Evolutionary conservation across 2,329 filamentous ascomycete species (phyloP), one percentile per base, ranked within the genome.

Genomic region (Alternaria gaisen): DNA sequence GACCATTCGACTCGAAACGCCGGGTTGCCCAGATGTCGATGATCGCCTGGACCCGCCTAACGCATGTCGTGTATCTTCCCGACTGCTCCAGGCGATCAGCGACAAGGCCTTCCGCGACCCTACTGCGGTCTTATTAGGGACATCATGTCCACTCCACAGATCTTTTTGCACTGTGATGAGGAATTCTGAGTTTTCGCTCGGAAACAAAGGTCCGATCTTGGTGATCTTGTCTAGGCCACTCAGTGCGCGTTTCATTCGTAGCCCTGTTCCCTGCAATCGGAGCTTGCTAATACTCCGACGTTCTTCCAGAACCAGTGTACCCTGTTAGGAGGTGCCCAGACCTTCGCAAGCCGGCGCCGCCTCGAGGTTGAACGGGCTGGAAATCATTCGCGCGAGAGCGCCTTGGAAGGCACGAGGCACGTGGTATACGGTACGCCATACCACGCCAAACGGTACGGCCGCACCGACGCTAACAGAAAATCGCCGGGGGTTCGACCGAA

Each of bases 211-310:
- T 20, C 32, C 46, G 46, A 22, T 20, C 46, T 36, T 38, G 30
- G 32, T 36, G 38, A 36, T 50, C 30, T 50, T 36, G 32, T 50
- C 46, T 50, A 38, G 46, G 16, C 30, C 30, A 50, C 20, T 40
- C 30, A 36, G 46, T 32, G 30, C 28, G 28, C 48, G 57, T 60
- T 60, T 60, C 53, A 60, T 18, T 14, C 24, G 20, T 24, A 51
- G 30, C 57, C 53, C 48, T 60, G 30, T 60, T 60, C 57, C 57
- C 20, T 51, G 57, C 18, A 24, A 28, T 18, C 32, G 34, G 32
- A 44, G 18, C 46, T 24, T 20, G 16, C 22, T 30, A 38, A 40
- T 26, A 34, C 32, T 42, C 52, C 56, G 43, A 54, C 28, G n/a
- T 55, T 55, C 42, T 28, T 22, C 43, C 43, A 48, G n/a, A 22